Evolutionary conservation across 1,139 yeast species (phyloP), one percentile per base, ranked within the genome.

Genomic region (Lizanozyma gosingica): DNA sequence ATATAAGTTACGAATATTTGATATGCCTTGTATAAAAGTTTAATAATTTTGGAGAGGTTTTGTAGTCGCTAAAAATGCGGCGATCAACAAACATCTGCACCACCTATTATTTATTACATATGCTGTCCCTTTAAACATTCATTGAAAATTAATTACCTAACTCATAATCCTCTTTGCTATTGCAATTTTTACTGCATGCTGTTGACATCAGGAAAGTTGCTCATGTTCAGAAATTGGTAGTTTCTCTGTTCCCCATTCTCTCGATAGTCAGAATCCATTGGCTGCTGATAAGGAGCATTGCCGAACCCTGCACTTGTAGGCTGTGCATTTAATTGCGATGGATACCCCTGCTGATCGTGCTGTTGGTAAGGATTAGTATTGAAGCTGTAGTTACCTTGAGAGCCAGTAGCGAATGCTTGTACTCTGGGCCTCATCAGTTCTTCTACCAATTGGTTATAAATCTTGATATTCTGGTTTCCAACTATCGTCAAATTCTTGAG

Each of bases 361-460:
- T 34, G 40, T 32, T 35, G 29, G 16, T 37, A 38, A 11, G 35
- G 32, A 35, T 27, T 3, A 33, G 36, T 9, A 15, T 33, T 4
- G 40, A 11, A 35, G 41, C 6, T 33, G 40, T 14, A 35, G 41
- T 6, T 33, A 33, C 34, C 35, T 22, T 42, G 14, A 27, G 42
- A 34, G 6, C 40, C 47, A 6, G 52, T 43, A 15, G 61, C 60
- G 37, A 55, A 55, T 4, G 62, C 62, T 15, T 52, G 43, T 43
- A 36, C 53, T 43, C 64, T 50, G 38, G 46, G 57, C 1, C 59
- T 45, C 34, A 69, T 68, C 59, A 59, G 63, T n/a, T 49, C 53
- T 48, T 84, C 88, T 63, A 84, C 71, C 41, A 86, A 61, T 39
- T 76, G 77, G 53, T 86, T 87, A 56, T 87, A 90, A 6, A 73